Base-by-base conservation (phyloP, 345 rosid genomes). In the Linum usitatissimum region DNA sequence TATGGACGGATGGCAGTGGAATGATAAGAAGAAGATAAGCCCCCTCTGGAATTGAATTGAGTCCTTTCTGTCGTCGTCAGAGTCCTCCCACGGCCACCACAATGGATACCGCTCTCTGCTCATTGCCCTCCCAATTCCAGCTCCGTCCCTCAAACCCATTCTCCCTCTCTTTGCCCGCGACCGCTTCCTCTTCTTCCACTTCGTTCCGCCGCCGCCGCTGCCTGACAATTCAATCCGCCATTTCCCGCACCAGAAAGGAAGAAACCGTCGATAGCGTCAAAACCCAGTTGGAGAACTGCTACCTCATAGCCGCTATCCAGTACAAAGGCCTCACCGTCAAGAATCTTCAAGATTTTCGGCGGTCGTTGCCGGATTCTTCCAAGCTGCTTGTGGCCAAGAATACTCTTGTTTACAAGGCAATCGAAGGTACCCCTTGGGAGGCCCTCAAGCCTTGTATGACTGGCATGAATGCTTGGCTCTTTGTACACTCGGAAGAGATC, bases 381-480 rank as follows among this genome's bases (percentile, higher is more conserved):
- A 87, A 75, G 70, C 83, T 89, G 5, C 5, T 90, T 6, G 91
- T 93, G 9, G 99, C 97, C 13, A 89, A 93, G 68, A 93, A 93
- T 83, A 87, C 90, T 7, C 62, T 93, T 14, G 99, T 93, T 39
- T 73, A 65, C 62, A 93, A 93, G 55, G 99, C 99, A 40, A 77
- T 93, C 36, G 96, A 89, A 64, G 97, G 96, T 10, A 93, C 98
- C 9, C 78, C 72, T 4, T 89, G 91, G 90, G 91, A 85, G 66
- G 88, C 79, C 49, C 73, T 93, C 38, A 79, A 85, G 76, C 94
- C 99, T 4, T 92, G 97, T 67, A 92, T 92, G 99, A 87, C 70
- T 59, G 99, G 99, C 9, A 93, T 90, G 99, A 89, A 89, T 48
- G 97, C 83, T 30, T 93, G 96, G 94, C 84, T 90, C 23, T 93